Conservation (phyloP, 2,329 filamentous ascomycete genomes). For the Neonectria sp. region DNA sequence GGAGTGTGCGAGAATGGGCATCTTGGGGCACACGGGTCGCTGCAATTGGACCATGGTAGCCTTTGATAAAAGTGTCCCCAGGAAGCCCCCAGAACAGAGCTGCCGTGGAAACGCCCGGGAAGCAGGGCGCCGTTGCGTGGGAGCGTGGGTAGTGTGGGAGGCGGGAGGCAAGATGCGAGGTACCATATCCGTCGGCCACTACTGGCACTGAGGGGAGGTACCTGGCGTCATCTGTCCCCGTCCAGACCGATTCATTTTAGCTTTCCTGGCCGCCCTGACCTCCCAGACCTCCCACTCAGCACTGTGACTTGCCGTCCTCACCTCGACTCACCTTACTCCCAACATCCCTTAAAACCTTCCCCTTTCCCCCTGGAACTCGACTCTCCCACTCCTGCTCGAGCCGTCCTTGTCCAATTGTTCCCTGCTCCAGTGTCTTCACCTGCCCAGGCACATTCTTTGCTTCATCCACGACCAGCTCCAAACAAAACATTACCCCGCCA, state of each 20-base stretch:
- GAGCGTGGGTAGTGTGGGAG: constrained; percentile 15
- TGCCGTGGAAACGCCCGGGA: constrained; percentile 14
- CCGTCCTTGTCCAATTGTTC: constrained; percentile 9
- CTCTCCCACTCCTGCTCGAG: background rate
- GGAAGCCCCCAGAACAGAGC: constrained; percentile 25
- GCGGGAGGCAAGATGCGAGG: constrained; percentile 27
- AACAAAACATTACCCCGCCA: constrained; percentile 53
- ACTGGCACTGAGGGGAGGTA: constrained; percentile 34
- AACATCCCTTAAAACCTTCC: constrained; percentile 47
- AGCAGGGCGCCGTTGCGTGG: constrained; percentile 14
- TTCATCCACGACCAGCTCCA: constrained; percentile 26
- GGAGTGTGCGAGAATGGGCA: constrained; percentile 8
- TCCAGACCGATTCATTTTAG: constrained; percentile 28
- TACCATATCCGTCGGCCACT: constrained; percentile 14
- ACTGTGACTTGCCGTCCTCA: constrained; percentile 35
- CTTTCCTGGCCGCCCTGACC: constrained; percentile 16
- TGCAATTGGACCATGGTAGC: constrained; percentile 39
- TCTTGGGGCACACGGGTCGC: constrained; percentile 26
- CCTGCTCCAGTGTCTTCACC: constrained; percentile 9
- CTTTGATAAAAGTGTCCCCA: constrained; percentile 14
- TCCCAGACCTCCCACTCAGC: constrained; percentile 39
- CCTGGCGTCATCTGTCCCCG: constrained; percentile 20
- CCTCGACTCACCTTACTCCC: constrained; percentile 43
- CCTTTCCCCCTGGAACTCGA: constrained; percentile 20
- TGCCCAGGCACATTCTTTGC: constrained; percentile 3